Percentiles rank a stretch among this genome's conserved stretches.
Evolutionary conservation across 23 red algal genomes (phyloP).

Genomic region (Rhodosorus marinus): DNA sequence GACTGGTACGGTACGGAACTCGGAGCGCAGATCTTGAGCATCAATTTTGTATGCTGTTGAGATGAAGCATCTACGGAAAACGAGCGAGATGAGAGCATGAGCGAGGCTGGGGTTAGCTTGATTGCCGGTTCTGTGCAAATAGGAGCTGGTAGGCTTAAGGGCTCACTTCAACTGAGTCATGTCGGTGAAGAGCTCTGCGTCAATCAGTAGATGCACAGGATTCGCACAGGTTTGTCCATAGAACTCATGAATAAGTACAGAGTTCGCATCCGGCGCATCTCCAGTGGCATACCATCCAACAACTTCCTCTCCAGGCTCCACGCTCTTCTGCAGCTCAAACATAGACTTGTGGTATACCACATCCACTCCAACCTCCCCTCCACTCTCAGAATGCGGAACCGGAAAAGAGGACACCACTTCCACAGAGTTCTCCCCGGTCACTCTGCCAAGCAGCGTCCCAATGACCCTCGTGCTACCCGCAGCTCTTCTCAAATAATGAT

Average conservation of each 20-base stretch:
- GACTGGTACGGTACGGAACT: conserved; percentile 58
- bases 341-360: conserved; percentile 51
- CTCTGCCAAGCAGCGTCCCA: conserved; percentile 42
- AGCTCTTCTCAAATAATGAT: conserved; percentile 41
- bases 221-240: conserved; percentile 40
- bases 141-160: too few relatives aligned
- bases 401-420: conserved; percentile 58
- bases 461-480: conserved; percentile 47
- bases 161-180: too few relatives aligned
- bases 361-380: conserved; percentile 59
- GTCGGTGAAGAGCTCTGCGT: conserved; percentile 33
- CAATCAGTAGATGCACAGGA: conserved; percentile 65
- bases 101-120: too few relatives aligned
- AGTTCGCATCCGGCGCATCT: conserved; percentile 51
- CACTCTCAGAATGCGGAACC: conserved; percentile 44
- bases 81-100: too few relatives aligned
- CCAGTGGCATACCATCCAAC: conserved; percentile 85
- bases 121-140: too few relatives aligned
- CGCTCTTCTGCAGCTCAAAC: conserved; percentile 35
- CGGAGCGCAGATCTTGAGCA: conserved; percentile 31
- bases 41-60: conserved; percentile 55
- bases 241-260: conserved; percentile 80
- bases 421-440: conserved; percentile 20
- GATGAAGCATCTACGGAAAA: conserved; percentile 9
- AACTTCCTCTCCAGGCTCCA: conserved; percentile 28